These are phyloP conservation scores for Microsporum audouinii DNA, from an alignment of 2,329 filamentous ascomycete genomes.

Conservation along the genomic window DNA sequence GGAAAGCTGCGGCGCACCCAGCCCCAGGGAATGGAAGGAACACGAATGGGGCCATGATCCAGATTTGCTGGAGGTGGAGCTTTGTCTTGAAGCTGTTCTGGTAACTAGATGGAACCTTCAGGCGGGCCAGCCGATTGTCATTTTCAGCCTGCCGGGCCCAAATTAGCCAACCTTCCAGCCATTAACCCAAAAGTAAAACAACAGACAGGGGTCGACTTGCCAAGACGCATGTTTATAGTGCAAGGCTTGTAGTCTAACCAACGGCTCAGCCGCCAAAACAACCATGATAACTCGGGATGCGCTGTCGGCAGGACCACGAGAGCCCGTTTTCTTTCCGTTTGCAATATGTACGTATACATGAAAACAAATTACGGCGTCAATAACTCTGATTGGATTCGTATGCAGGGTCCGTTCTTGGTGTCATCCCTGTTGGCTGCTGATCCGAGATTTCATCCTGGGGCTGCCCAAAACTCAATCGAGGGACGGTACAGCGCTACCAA, in stretches of 20 bases:
- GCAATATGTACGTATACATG: not conserved
- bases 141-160: not conserved
- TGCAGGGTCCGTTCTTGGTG: not conserved
- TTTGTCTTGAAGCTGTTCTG: not conserved
- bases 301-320: not conserved
- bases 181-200: not conserved
- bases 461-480: not conserved
- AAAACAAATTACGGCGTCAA: not conserved
- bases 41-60: not conserved
- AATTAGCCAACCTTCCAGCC: not conserved
- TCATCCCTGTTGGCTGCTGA: not conserved
- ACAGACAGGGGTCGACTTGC: not conserved
- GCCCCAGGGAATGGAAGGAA: not conserved
- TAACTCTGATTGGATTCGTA: not conserved
- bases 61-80: not conserved
- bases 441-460: not conserved
- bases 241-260: not conserved
- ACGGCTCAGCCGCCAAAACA: not conserved
- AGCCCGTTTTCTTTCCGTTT: not conserved
- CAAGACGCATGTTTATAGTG: not conserved
- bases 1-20: not conserved
- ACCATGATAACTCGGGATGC: not conserved
- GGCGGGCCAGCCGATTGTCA: not conserved
- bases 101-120: not conserved
- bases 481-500: not conserved